Base-by-base conservation (phyloP, 805 yeast species). In the Kazachstania kunashirensis region DNA sequence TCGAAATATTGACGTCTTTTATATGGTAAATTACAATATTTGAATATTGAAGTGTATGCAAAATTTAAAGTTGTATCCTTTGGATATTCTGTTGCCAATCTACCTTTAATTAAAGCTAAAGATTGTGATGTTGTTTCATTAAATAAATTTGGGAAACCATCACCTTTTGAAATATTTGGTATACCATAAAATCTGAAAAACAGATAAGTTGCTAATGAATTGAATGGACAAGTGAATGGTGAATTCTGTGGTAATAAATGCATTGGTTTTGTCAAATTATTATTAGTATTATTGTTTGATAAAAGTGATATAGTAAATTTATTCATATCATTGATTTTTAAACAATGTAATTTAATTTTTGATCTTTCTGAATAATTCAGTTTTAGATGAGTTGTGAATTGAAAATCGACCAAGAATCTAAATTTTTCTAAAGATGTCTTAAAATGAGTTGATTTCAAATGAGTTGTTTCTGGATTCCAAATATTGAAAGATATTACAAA, bases 1-100 rank as follows among this genome's bases (percentile, higher is more conserved):
- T 47, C 45, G 24, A 56, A 53, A 39, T 46, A 53, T 10, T 50
- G 48, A 15, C 48, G 44, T 35, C 52, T 46, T 38, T 49, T 56
- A 38, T 56, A 57, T 13, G 60, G 51, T 19, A 53, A 28, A 29
- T 50, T 53, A 37, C 61, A 57, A 35, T 56, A 51, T 32, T 55
- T 45, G 36, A 55, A 56, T 2, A 53, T 48, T 4, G 50, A 41
- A 3, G 52, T 42, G 39, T 57, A 57, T 27, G 45, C 49, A 28
- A 47, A 43, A 25, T 52, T 45, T 41, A 57, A 35, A 12, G 59
- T 49, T 24, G 47, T 48, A 29, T 56, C 59, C 35, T 52, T 44
- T 19, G 59, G 57, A 33, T 55, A 55, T 26, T 52, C 50, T n/a
- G 39, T 41, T 11, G 41, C 33, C 6, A 47, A 41, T 37, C 52